Base-by-base conservation (phyloP, 441 rosid species). In the Raphanus hybrid region DNA sequence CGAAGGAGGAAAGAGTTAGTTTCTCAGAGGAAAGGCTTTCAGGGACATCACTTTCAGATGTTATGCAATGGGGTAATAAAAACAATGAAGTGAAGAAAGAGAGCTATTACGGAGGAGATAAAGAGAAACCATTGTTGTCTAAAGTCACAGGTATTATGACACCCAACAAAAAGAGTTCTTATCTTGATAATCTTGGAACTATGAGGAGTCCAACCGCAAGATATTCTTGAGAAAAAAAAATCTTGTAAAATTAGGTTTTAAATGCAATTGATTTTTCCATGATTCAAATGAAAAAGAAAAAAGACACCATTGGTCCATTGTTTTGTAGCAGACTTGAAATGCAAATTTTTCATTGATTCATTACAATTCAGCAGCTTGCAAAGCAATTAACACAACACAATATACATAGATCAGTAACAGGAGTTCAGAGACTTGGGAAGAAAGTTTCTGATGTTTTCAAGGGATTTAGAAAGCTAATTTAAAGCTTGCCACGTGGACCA, bases 401-500 rank as follows among this genome's bases (percentile, higher is more conserved):
- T 70, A 37, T 75, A 75, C 76, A 80, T 75, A n/a, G 63, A 41
- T 64, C 70, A 54, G 32, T 10, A 16, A 6, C 11, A 60, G 18
- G 65, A 45, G 37, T 75, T 79, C 12, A 29, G 50, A 73, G 73
- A 45, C 29, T 11, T 60, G 65, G 34, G 61, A 57, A 50, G 74
- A 61, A 74, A 54, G 78, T 48, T 74, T 79, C 32, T 3, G 70
- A 73, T n/a, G 32, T 14, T 62, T 58, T 26, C 7, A 76, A 37
- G 29, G 81, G 69, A 57, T 70, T 20, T 27, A 45, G 79, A 73
- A 50, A 20, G 45, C 37, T 66, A 60, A 54, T 71, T 90, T 86
- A 92, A 84, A 90, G 87, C 86, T 95, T 95, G 88, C 94, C 96
- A 32, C 96, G 91, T 4, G 98, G 98, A 6, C 99, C 97, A 2